phyloP scores from a whole-genome alignment of 176 grass and related monocot genomes.

The Eremochloa ophiuroides region DNA sequence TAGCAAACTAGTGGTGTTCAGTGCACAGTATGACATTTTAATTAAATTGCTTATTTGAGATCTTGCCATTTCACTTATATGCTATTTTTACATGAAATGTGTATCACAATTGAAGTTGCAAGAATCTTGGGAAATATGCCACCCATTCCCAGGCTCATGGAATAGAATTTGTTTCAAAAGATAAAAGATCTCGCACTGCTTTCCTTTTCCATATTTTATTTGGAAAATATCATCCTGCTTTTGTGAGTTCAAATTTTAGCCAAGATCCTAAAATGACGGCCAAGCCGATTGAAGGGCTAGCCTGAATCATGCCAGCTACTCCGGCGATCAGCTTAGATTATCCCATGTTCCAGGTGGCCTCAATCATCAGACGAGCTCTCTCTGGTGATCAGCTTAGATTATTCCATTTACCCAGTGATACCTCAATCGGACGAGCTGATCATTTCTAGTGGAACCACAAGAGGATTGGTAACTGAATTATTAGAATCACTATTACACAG shows the following conservation, averaged over 20 bases:
- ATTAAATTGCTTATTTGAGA: not conserved
- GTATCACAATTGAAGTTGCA: not conserved
- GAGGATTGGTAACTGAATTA: not conserved
- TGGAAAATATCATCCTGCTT: not conserved
- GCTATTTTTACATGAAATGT: not conserved
- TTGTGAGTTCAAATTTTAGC: not conserved
- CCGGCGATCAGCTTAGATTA: not conserved
- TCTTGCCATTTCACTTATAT: not conserved
- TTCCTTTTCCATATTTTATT: not conserved
- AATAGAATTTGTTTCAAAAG: not conserved
- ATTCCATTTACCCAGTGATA: not conserved
- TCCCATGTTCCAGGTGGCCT: not conserved
- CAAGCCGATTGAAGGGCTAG: not conserved
- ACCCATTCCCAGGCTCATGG: not conserved
- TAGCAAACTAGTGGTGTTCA: not conserved
- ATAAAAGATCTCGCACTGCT: not conserved
- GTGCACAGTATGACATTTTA: not conserved
- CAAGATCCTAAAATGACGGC: not conserved
- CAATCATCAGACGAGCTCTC: not conserved
- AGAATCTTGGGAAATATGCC: not conserved
- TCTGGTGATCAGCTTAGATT: not conserved
- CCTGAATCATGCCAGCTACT: not conserved
- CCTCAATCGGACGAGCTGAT: not conserved
- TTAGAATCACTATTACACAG: too few species aligned
- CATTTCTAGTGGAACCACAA: not conserved